These are phyloP conservation scores for Fusarium redolens DNA, from an alignment of 2,329 filamentous ascomycete species.

Conservation along the genomic window DNA sequence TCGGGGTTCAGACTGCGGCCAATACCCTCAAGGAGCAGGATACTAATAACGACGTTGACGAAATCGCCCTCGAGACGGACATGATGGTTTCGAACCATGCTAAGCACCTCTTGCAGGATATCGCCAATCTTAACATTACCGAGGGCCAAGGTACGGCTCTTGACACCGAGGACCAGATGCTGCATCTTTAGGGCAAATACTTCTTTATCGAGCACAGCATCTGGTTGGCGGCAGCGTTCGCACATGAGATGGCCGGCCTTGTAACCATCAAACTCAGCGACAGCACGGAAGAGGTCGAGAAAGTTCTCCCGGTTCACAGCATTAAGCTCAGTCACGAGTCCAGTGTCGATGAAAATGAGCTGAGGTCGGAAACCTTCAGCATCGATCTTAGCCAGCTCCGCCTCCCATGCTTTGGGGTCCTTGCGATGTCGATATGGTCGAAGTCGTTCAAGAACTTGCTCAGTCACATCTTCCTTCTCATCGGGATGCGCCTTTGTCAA, in stretches of 20 bases:
- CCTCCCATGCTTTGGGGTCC: slow-evolving; percentile 76
- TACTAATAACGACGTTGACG: slow-evolving; percentile 97
- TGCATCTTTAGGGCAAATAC: slow-evolving; percentile 97
- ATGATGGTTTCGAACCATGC: slow-evolving; percentile 92
- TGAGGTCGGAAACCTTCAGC: slow-evolving; percentile 91
- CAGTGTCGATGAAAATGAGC: slow-evolving; percentile 96
- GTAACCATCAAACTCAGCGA: slow-evolving; percentile 97
- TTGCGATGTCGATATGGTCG: slow-evolving; percentile 74
- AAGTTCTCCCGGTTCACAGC: slow-evolving; percentile 89
- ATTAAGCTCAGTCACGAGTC: slow-evolving; percentile 93
- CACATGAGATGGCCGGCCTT: slow-evolving; percentile 96
- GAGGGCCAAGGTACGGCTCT: slow-evolving; percentile 88
- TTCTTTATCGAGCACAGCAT: slow-evolving; percentile 87
- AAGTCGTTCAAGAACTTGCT: slow-evolving; percentile 84
- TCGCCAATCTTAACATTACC: slow-evolving; percentile 97
- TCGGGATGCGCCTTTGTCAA: slow-evolving; percentile 53
- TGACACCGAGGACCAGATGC: slow-evolving; percentile 90
- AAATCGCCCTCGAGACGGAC: slow-evolving; percentile 97
- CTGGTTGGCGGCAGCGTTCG: slow-evolving; percentile 90
- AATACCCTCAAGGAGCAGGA: slow-evolving; percentile 92
- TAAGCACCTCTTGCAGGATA: slow-evolving; percentile 87
- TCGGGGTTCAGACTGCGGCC: slow-evolving; percentile 87
- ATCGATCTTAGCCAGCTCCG: slow-evolving; percentile 81
- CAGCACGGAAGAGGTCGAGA: slow-evolving; percentile 92
- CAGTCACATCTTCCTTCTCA: slow-evolving; percentile 80